Evolutionary conservation across 768 basidiomycete genomes (phyloP), one percentile per base, ranked within the genome.

Genomic region (Pholiota microspora): DNA sequence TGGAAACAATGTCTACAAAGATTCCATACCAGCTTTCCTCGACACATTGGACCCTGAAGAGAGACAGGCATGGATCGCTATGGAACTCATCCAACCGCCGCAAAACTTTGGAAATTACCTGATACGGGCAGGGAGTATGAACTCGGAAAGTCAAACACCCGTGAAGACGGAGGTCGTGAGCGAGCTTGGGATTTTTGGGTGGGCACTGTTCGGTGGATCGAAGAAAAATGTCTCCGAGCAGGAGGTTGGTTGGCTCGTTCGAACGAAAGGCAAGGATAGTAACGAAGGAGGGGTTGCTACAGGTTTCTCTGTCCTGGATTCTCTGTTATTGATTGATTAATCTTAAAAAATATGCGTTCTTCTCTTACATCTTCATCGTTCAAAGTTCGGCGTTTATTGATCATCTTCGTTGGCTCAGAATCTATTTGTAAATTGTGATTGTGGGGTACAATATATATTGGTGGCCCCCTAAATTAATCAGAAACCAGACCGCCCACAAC

Each of bases 1-100:
- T 0, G 96, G 96, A 7, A 97, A 98, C 63, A 99, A 99, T 62
- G 80, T 98, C 23, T 98, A 98, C 72, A 89, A 89, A 56, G 74
- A 74, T 2, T 84, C 85, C 45, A 96, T 98, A 46, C 91, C 90
- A 0, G 59, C 74, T 0, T 94, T 93, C 70, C 73, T 99, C 2
- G 82, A 86, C 12, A 64, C 64, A 5, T 74, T 98, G 2, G 79
- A 80, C 0, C 68, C 62, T 1, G 64, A 74, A 50, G 89, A 91
- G 63, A 80, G 86, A 7, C 79, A 83, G 58, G 94, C 90, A 2
- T 99, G 96, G 91, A 94, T 98, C 51, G 89, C 95, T 28, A 98
- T 98, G 96, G 86, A 89, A 56, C 73, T 98, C 61, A 99, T 99
- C 58, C 73, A 76, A 16, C 86, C 94, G 1, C 95, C 95, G 0